These are phyloP conservation scores for Fraxinus dipetala DNA, from an alignment of 305 asterid genomes.

Conservation along the genomic window DNA sequence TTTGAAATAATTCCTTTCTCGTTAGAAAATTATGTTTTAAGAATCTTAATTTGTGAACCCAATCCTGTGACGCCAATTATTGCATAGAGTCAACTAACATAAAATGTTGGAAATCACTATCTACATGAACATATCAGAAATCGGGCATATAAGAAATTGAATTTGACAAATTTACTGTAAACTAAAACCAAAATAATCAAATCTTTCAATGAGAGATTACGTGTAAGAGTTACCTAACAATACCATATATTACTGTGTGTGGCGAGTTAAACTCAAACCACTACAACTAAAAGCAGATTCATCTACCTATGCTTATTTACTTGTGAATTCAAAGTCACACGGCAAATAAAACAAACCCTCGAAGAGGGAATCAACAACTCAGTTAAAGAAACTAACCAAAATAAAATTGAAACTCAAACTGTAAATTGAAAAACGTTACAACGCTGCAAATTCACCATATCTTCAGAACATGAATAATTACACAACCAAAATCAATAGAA, in stretches of 20 bases:
- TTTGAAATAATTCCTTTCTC: conserved; percentile 9
- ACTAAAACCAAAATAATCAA: not conserved
- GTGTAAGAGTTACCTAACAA: not conserved
- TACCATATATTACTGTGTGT: not conserved
- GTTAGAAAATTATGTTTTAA: not conserved
- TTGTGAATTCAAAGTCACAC: conserved; percentile 11
- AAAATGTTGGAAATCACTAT: not conserved
- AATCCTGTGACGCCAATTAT: not conserved
- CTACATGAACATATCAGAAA: not conserved
- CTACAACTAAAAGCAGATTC: conserved; percentile 10
- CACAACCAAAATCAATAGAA: conserved; percentile 17
- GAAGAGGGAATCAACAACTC: conserved; percentile 16
- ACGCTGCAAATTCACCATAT: conserved; percentile 24
- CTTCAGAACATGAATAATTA: conserved; percentile 23
- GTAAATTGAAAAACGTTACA: conserved; percentile 21
- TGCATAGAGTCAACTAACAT: conserved; percentile 13
- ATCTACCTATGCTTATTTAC: conserved; percentile 3
- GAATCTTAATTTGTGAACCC: conserved; percentile 1
- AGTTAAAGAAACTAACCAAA: not conserved
- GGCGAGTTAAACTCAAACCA: not conserved
- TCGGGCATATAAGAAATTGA: not conserved
- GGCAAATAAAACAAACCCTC: not conserved
- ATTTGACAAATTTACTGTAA: not conserved
- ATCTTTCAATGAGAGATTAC: not conserved
- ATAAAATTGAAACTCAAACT: conserved; percentile 5